Evolutionary conservation across 2,329 filamentous ascomycete genomes (phyloP).

Genomic region (Aspergillus fischeri): DNA sequence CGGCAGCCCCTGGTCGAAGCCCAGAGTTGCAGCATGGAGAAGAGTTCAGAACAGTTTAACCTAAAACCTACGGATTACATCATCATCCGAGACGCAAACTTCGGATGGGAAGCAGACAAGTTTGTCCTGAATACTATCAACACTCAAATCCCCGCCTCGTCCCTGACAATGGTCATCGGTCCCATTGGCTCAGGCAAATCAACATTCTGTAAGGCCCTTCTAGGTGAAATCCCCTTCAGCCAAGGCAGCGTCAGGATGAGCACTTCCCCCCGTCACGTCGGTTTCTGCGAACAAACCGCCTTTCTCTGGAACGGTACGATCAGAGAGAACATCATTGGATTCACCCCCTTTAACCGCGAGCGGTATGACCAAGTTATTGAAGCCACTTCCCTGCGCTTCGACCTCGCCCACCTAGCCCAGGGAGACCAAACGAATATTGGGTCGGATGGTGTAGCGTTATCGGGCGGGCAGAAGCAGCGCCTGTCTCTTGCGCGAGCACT

Average conservation of each 20-base stretch:
- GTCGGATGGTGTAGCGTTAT: conserved; percentile 13
- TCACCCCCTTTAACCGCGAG: conserved; percentile 6
- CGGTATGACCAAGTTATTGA: conserved; percentile 20
- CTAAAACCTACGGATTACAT: too few relatives aligned
- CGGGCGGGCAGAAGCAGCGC: conserved; percentile 18
- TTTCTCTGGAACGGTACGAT: conserved; percentile 16
- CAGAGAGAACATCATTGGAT: conserved; percentile 14
- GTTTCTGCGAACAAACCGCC: conserved; percentile 19
- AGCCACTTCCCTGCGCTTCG: conserved; percentile 16
- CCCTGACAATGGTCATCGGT: too few relatives aligned
- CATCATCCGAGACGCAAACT: too few relatives aligned
- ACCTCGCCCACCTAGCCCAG: conserved; percentile 16
- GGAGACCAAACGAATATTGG: conserved; percentile 22
- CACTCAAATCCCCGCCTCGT: too few relatives aligned
- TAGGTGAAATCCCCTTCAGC: conserved; percentile 29
- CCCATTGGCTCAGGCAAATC: conserved; percentile 22
- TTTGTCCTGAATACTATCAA: too few relatives aligned
- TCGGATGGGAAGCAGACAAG: too few relatives aligned
- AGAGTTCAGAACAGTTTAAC: too few relatives aligned
- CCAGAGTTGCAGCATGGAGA: too few relatives aligned
- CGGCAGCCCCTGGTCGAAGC: too few relatives aligned
- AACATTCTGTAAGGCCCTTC: conserved; percentile 29
- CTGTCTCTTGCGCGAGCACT: conserved; percentile 47
- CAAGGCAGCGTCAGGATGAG: conserved; percentile 14
- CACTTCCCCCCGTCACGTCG: conserved; percentile 1